These are phyloP conservation scores for Amoeboradix gromovi DNA, from an alignment of 371 early-diverging fungal species.

Conservation along the genomic window DNA sequence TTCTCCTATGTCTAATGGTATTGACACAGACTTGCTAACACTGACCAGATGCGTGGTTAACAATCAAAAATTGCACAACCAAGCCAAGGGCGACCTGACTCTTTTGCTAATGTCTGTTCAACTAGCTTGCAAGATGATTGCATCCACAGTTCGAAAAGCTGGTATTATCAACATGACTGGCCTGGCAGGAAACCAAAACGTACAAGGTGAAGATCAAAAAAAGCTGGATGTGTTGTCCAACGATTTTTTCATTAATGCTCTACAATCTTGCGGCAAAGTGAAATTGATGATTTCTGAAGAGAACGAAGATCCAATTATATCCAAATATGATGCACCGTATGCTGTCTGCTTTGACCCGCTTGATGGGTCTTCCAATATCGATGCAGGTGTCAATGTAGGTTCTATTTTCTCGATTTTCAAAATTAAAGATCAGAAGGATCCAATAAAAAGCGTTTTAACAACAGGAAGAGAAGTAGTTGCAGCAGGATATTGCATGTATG, in stretches of 20 bases:
- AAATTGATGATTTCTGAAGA: slow-evolving; percentile 80
- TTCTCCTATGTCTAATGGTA: slow-evolving; percentile 13
- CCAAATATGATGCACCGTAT: slow-evolving; percentile 45
- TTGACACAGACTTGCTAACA: slow-evolving; percentile 59
- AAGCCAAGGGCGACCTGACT: slow-evolving; percentile 78
- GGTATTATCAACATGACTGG: slow-evolving; percentile 74
- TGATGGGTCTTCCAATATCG: slow-evolving; percentile 87
- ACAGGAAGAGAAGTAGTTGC: slow-evolving; percentile 71
- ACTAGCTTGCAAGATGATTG: slow-evolving; percentile 85
- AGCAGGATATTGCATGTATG: slow-evolving; percentile 92
- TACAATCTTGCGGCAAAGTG: slow-evolving; percentile 65
- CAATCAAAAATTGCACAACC: slow-evolving; percentile 48
- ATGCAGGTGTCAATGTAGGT: slow-evolving; percentile 87
- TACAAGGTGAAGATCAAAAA: slow-evolving; percentile 82
- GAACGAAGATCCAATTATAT: slow-evolving; percentile 66
- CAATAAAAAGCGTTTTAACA: slow-evolving; percentile 36
- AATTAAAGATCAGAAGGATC: slow-evolving; percentile 19
- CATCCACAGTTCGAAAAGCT: slow-evolving; percentile 78
- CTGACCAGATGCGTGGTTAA: slow-evolving; percentile 69
- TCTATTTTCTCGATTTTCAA: slow-evolving; percentile 91
- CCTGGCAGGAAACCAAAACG: slow-evolving; percentile 51
- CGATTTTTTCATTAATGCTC: slow-evolving; percentile 81
- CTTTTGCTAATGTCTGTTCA: slow-evolving; percentile 62
- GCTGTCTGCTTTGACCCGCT: slow-evolving; percentile 88
- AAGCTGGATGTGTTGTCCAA: slow-evolving; percentile 86